These are phyloP conservation scores for Arctium minus DNA, from an alignment of 129 eudicot genomes.

Conservation along the genomic window DNA sequence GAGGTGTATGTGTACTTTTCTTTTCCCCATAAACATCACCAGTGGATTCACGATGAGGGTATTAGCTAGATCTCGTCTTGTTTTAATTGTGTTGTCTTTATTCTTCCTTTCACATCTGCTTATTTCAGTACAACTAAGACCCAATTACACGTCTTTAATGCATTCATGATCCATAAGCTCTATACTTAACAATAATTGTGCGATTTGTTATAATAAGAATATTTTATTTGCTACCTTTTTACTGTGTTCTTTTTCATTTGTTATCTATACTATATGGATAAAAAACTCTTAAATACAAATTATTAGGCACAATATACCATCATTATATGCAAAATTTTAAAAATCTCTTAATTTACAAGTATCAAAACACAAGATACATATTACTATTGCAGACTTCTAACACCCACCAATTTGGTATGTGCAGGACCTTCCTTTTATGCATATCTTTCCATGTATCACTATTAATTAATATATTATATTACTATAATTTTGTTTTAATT, in stretches of 20 bases:
- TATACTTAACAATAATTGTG: too few species aligned
- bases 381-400: too few species aligned
- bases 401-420: too few species aligned
- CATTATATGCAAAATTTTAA: too few species aligned
- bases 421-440: too few species aligned
- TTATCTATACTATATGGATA: background rate
- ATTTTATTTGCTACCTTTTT: background rate
- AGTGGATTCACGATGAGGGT: background rate
- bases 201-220: background rate
- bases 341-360: too few species aligned
- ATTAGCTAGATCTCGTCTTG: background rate
- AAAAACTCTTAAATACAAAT: too few species aligned
- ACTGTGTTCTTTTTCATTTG: background rate
- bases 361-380: too few species aligned
- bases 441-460: too few species aligned
- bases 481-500: too few species aligned
- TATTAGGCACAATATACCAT: too few species aligned
- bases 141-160: background rate
- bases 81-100: background rate
- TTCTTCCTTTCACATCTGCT: background rate
- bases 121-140: background rate
- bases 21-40: background rate
- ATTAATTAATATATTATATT: too few species aligned
- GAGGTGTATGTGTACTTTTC: background rate
- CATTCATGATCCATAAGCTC: background rate